Evolutionary conservation across 306 rosid species (phyloP), one percentile per base, ranked within the genome.

Genomic region (Urtica urens): DNA sequence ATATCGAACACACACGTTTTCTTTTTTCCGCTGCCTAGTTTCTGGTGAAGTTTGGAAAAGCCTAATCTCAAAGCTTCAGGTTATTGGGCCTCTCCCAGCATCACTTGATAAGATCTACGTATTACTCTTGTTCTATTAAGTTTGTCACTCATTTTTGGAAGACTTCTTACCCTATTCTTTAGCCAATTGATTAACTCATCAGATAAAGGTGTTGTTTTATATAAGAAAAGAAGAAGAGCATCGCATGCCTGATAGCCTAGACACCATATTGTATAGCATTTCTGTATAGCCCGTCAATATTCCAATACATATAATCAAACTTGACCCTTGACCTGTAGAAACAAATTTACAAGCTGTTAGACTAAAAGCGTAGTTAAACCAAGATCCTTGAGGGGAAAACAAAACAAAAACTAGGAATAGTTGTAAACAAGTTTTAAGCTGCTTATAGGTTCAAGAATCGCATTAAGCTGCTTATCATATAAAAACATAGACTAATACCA

Each of bases 301-400:
- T 65, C 90, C 94, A 33, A 90, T 94, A 22, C 99, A 90, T 53
- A 90, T 77, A 59, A 90, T 81, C 46, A 85, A 74, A 59, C 92
- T 81, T 17, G 99, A 85, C 53, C 99, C 99, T 65, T 90, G 99
- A 65, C 99, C 99, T 90, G 94, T 44, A 74, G 69, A 60, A 64
- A 23, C 60, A 41, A 67, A 48, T 31, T 33, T 58, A 73, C 62
- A 58, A 14, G 24, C 10, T 3, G 10, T 23, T 9, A 16, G 35
- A 13, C 11, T 23, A 5, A 26, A 25, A 3, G 29, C 48, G 20
- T 50, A 49, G 56, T 26, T 31, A 51, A 39, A 4, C 3, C 21
- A 51, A 7, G n/a, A 24, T 21, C 7, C 21, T 23, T 29, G 37
- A n/a, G n/a, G 38, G 12, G 24, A 44, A 6, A 4, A 18, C 17